These are phyloP conservation scores for Geosmithia putterillii DNA, from an alignment of 2,329 filamentous ascomycete species.

Conservation along the genomic window DNA sequence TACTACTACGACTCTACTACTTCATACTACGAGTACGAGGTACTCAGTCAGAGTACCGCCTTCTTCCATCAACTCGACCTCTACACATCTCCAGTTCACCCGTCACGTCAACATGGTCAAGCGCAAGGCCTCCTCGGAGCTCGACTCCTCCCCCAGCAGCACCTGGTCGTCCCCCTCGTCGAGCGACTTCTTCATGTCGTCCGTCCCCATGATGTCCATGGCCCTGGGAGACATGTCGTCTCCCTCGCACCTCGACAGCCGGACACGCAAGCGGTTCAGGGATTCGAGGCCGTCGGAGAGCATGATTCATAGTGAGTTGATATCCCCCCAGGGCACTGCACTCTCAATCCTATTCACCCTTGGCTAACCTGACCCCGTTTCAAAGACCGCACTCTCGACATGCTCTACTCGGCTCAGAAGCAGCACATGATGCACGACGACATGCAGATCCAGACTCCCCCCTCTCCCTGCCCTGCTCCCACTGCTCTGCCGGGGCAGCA, in stretches of 20 bases:
- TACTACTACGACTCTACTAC: too few species aligned
- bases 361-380: slow-evolving; percentile 1
- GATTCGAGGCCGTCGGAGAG: slow-evolving; percentile 44
- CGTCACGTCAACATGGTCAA: too few species aligned
- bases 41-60: too few species aligned
- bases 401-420: slow-evolving; percentile 45
- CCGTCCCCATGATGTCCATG: too few species aligned
- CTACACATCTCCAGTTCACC: too few species aligned
- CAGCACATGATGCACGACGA: neutral
- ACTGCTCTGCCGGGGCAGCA: too few species aligned
- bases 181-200: slow-evolving; percentile 15
- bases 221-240: slow-evolving; percentile 15
- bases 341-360: neutral
- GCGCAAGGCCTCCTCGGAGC: slow-evolving; percentile 51
- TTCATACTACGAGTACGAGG: too few species aligned
- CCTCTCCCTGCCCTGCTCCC: too few species aligned
- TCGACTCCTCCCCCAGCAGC: slow-evolving; percentile 34
- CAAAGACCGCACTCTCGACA: slow-evolving; percentile 41
- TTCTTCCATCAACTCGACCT: too few species aligned
- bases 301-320: slow-evolving; percentile 39
- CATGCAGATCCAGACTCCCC: too few species aligned
- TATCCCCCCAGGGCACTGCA: neutral
- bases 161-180: slow-evolving; percentile 28
- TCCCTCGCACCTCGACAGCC: slow-evolving; percentile 34
- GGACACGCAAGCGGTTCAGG: slow-evolving; percentile 50